phyloP scores from a whole-genome alignment of 1,139 yeast species.

The Candida pseudocylindracea region DNA sequence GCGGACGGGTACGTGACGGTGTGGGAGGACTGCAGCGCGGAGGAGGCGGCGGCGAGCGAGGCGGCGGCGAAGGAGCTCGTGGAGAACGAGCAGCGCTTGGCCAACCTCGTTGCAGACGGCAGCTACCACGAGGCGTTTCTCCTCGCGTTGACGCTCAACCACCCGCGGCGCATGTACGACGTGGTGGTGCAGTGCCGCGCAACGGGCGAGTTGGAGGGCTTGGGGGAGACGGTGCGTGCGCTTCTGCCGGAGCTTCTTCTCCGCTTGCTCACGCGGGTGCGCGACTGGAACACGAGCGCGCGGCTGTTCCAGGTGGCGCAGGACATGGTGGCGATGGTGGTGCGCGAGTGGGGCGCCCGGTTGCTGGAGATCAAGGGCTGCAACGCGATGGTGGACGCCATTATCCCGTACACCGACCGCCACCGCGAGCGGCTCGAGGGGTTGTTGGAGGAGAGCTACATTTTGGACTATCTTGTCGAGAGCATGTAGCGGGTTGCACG shows the following conservation, averaged over 20 bases:
- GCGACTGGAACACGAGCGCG: slow-evolving; percentile 92
- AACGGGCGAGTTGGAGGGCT: slow-evolving; percentile 22
- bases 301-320: slow-evolving; percentile 67
- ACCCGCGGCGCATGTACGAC: slow-evolving; percentile 64
- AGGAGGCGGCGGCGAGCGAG: slow-evolving; percentile 20
- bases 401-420: slow-evolving; percentile 73
- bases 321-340: slow-evolving; percentile 39
- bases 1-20: slow-evolving; percentile 83
- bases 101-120: slow-evolving; percentile 43
- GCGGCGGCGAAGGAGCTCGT: slow-evolving; percentile 32
- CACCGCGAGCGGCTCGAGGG: slow-evolving; percentile 61
- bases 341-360: slow-evolving; percentile 31
- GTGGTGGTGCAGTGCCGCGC: slow-evolving; percentile 32
- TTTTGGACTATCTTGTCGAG: slow-evolving; percentile 65
- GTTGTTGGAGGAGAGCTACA: slow-evolving; percentile 63
- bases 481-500: too few species aligned
- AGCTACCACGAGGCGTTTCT: slow-evolving; percentile 83
- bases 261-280: slow-evolving; percentile 42
- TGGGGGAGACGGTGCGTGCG: slow-evolving; percentile 41
- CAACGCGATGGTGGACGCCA: slow-evolving; percentile 34
- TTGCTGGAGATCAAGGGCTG: slow-evolving; percentile 36
- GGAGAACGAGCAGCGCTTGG: slow-evolving; percentile 73
- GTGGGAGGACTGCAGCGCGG: slow-evolving; percentile 79
- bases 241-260: slow-evolving; percentile 39
- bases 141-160: slow-evolving; percentile 65